Evolutionary conservation across 164 flowering plant species (phyloP), one percentile per base, ranked within the genome.

Genomic region (Stephania cephalantha): DNA sequence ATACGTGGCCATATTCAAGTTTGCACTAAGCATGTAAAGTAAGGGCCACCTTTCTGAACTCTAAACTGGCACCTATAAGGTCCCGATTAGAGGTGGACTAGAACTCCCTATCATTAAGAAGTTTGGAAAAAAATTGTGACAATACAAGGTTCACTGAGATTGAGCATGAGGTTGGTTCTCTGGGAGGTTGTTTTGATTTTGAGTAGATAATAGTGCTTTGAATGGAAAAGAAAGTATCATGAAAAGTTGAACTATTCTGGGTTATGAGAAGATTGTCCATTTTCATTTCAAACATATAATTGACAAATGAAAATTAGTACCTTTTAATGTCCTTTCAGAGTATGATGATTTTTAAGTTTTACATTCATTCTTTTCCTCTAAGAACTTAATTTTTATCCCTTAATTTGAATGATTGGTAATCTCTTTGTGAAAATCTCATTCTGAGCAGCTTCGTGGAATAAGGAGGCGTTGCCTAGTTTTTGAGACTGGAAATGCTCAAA

Each of bases 401-500:
- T 9, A 4, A 4, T 8, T 73, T 22, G 46, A 50, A 13, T 74
- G 18, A 46, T 67, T 75, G 42, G 48, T 70, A 1, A 58, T 35
- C 71, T 78, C 29, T 74, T 76, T 76, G 7, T 77, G 42, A 81
- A 72, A 76, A 88, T 88, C 71, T 50, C 73, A 75, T 55, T 74
- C 75, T 68, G 83, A 78, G 80, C 84, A 91, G 80, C 88, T 88
- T 65, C 92, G 96, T 81, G 98, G 96, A 68, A 77, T 90, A 80
- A 81, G 90, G 75, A 90, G 99, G 81, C 92, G 98, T 15, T 93
- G 99, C 81, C 86, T 95, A 13, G 90, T 88, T 74, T 95, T 90
- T 81, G 97, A 93, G 81, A 78, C 79, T 80, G 80, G 80, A 4
- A 91, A 88, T 63, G 82, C 85, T 77, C 88, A 81, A 45, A 87